Evolutionary conservation across 2,329 filamentous ascomycete species (phyloP).

Genomic region (Thelonectria blattea): DNA sequence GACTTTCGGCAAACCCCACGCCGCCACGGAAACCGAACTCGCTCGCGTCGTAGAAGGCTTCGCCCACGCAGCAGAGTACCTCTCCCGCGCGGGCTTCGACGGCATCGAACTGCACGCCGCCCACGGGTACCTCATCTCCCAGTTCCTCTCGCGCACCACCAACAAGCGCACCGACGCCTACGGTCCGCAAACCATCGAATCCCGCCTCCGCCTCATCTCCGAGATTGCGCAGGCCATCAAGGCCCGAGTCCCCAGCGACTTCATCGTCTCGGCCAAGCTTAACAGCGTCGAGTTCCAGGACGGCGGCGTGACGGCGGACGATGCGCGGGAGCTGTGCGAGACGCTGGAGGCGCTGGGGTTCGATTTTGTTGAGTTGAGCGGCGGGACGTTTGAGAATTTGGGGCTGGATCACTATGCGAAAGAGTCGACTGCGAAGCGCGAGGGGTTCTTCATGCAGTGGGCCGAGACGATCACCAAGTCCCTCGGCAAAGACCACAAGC

Average conservation of each 20-base stretch:
- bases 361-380: slow-evolving; percentile 65
- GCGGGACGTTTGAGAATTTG: slow-evolving; percentile 63
- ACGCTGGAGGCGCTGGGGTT: slow-evolving; percentile 55
- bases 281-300: slow-evolving; percentile 63
- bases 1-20: slow-evolving; percentile 55
- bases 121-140: slow-evolving; percentile 59
- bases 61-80: slow-evolving; percentile 66
- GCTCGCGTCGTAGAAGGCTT: slow-evolving; percentile 64
- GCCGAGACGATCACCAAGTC: slow-evolving; percentile 55
- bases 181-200: slow-evolving; percentile 50
- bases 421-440: slow-evolving; percentile 59
- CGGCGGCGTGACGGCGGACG: slow-evolving; percentile 57
- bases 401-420: slow-evolving; percentile 54
- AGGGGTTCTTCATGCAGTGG: slow-evolving; percentile 66
- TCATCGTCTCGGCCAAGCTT: slow-evolving; percentile 61
- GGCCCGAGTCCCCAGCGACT: slow-evolving; percentile 37
- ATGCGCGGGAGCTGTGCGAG: slow-evolving; percentile 54
- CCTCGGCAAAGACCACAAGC: slow-evolving; percentile 46
- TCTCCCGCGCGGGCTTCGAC: slow-evolving; percentile 66
- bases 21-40: slow-evolving; percentile 62
- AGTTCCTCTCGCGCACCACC: slow-evolving; percentile 56
- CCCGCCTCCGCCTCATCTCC: slow-evolving; percentile 51
- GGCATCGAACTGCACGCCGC: slow-evolving; percentile 59
- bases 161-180: slow-evolving; percentile 60
- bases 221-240: slow-evolving; percentile 49